Evolutionary conservation across 345 rosid species (phyloP).

Genomic region (Toxicodendron radicans): DNA sequence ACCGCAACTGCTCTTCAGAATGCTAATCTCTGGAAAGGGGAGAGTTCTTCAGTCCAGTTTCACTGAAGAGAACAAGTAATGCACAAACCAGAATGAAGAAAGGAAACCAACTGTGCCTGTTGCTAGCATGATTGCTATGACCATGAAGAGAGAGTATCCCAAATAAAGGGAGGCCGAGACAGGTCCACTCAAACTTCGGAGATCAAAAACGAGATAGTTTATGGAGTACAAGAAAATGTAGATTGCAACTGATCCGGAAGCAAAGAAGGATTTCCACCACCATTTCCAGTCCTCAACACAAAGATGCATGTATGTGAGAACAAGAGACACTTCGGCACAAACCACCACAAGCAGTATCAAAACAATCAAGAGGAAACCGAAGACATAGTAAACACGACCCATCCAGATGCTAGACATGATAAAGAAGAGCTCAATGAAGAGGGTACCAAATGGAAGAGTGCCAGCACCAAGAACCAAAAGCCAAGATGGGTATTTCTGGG

Average conservation of each 20-base stretch:
- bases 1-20: background rate
- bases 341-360: slow-evolving; percentile 67
- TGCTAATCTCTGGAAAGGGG: background rate
- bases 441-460: slow-evolving; percentile 73
- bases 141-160: slow-evolving; percentile 72
- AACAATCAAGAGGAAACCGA: slow-evolving; percentile 61
- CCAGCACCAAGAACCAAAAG: slow-evolving; percentile 73
- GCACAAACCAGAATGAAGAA: slow-evolving; percentile 76
- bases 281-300: slow-evolving; percentile 77
- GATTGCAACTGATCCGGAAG: slow-evolving; percentile 72
- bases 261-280: slow-evolving; percentile 87
- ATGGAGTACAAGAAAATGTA: slow-evolving; percentile 68
- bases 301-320: slow-evolving; percentile 73
- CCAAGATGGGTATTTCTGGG: slow-evolving; percentile 79
- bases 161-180: slow-evolving; percentile 65
- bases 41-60: slow-evolving; percentile 55
- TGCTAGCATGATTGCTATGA: slow-evolving; percentile 66
- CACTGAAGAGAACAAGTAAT: slow-evolving; percentile 72
- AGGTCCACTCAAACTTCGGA: slow-evolving; percentile 64
- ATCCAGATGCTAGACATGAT: slow-evolving; percentile 81
- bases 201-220: slow-evolving; percentile 66
- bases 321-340: slow-evolving; percentile 71
- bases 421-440: slow-evolving; percentile 79
- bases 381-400: slow-evolving; percentile 74
- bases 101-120: slow-evolving; percentile 74